Evolutionary conservation across 2,329 filamentous ascomycete species (phyloP).

Genomic region (Fusarium sp.): DNA sequence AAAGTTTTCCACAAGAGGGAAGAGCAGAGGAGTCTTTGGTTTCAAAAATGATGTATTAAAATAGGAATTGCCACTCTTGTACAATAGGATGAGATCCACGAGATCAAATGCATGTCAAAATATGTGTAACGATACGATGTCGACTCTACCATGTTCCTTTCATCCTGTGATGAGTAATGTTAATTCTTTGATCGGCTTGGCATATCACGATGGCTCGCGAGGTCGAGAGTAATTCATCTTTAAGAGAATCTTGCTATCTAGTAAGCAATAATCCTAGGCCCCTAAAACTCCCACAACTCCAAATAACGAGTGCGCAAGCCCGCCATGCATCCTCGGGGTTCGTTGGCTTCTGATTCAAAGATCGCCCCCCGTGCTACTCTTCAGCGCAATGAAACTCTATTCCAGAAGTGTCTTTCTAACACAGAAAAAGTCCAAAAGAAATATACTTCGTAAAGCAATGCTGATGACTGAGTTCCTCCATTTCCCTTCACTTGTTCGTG

Average conservation of each 20-base stretch:
- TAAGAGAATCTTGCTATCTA: slow-evolving; percentile 38
- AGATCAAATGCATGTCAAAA: slow-evolving; percentile 41
- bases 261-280: slow-evolving; percentile 33
- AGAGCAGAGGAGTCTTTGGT: slow-evolving; percentile 25
- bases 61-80: slow-evolving; percentile 49
- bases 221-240: slow-evolving; percentile 27
- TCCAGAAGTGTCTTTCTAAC: slow-evolving; percentile 46
- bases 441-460: slow-evolving; percentile 39
- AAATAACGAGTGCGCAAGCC: slow-evolving; percentile 47
- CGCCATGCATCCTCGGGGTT: slow-evolving; percentile 42
- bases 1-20: slow-evolving; percentile 20
- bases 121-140: slow-evolving; percentile 45
- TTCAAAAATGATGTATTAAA: slow-evolving; percentile 37
- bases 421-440: slow-evolving; percentile 28
- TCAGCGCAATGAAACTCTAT: slow-evolving; percentile 45
- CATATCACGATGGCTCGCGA: neutral
- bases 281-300: slow-evolving; percentile 48
- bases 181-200: neutral
- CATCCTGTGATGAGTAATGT: neutral
- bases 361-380: slow-evolving; percentile 20
- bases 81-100: slow-evolving; percentile 45
- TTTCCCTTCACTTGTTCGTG: neutral
- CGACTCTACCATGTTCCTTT: slow-evolving; percentile 1
- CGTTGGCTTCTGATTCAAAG: slow-evolving; percentile 8
- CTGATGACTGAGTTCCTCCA: slow-evolving; percentile 22